phyloP scores from a whole-genome alignment of 495 filamentous ascomycete genomes.

The Bombardia bombarda region DNA sequence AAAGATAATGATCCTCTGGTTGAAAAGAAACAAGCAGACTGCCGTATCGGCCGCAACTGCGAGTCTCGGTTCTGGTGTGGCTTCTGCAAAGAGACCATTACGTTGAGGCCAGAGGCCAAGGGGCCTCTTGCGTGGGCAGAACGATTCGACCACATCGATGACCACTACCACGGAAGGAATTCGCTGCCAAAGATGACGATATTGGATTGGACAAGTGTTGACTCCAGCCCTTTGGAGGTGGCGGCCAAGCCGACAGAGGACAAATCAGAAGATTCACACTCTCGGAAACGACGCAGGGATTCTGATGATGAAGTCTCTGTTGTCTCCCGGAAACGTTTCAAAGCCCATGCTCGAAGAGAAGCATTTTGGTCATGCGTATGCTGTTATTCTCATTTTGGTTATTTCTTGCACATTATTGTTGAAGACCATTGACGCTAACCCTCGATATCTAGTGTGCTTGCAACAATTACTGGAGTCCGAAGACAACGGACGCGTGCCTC shows the following conservation, averaged over 20 bases:
- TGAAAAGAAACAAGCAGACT: constrained; percentile 34
- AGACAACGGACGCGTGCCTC: background rate
- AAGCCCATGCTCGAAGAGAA: background rate
- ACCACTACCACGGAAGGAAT: constrained; percentile 54
- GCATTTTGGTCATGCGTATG: constrained; percentile 7
- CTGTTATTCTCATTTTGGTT: too few relatives aligned
- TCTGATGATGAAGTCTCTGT: background rate
- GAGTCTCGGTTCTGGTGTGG: constrained; percentile 82
- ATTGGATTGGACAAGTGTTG: constrained; percentile 28
- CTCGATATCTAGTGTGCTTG: background rate
- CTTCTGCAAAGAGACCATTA: constrained; percentile 59
- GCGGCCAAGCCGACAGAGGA: background rate
- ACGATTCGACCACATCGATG: constrained; percentile 81
- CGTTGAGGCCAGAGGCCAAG: constrained; percentile 47
- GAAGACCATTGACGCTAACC: constrained; percentile 1
- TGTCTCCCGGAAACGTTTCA: background rate
- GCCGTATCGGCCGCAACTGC: constrained; percentile 61
- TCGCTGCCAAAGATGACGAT: constrained; percentile 21
- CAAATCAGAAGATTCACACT: background rate
- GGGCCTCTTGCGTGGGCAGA: constrained; percentile 69
- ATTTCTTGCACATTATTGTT: too few relatives aligned
- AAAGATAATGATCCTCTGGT: constrained; percentile 33
- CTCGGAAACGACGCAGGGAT: background rate
- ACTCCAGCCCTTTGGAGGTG: background rate
- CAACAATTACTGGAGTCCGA: background rate